Conservation (phyloP, 2,329 filamentous ascomycete species). For the Microdochium bolleyi region DNA sequence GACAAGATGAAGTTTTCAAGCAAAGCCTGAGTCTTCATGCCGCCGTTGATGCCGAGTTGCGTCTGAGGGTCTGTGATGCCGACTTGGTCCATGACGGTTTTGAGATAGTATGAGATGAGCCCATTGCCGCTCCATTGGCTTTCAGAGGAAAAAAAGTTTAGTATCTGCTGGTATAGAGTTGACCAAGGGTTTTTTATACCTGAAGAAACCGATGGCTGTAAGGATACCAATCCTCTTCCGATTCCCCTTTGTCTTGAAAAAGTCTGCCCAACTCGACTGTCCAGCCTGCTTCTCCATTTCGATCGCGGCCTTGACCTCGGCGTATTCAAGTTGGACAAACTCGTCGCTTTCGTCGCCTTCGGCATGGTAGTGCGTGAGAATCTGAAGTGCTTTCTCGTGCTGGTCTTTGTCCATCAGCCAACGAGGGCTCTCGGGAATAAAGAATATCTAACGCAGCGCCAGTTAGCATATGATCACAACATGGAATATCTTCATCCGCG, state of each 20-base stretch:
- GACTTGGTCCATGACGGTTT: neutral
- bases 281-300: slow-evolving; percentile 10
- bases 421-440: slow-evolving; percentile 20
- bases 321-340: slow-evolving; percentile 30
- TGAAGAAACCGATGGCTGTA: neutral
- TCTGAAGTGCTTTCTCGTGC: slow-evolving; percentile 18
- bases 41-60: slow-evolving; percentile 35
- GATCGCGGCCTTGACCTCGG: slow-evolving; percentile 8
- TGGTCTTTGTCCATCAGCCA: slow-evolving; percentile 20
- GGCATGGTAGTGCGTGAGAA: slow-evolving; percentile 29
- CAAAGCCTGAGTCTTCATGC: slow-evolving; percentile 37
- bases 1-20: slow-evolving; percentile 33
- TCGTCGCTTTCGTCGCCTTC: slow-evolving; percentile 36
- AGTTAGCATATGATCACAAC: neutral
- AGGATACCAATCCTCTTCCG: neutral
- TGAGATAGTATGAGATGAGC: neutral
- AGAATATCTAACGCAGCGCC: neutral
- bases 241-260: neutral
- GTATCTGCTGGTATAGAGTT: neutral
- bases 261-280: neutral
- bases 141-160: neutral
- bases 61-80: neutral
- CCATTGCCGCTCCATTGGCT: neutral
- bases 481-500: too few species aligned
- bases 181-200: neutral